Evolutionary conservation across 345 rosid genomes (phyloP).

Genomic region (Lenwebbia sp.): DNA sequence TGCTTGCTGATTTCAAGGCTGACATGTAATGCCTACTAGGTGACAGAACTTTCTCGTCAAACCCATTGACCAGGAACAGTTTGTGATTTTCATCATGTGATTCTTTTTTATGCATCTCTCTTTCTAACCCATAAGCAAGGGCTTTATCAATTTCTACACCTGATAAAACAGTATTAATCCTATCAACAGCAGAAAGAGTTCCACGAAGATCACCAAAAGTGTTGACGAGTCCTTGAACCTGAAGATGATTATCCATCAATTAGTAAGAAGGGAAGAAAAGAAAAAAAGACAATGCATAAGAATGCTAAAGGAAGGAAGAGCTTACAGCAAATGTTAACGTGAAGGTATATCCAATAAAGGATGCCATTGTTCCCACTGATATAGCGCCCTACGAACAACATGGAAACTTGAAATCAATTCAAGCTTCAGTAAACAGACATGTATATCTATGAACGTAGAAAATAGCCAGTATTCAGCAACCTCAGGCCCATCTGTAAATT

Average conservation of each 20-base stretch:
- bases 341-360: slow-evolving; percentile 93
- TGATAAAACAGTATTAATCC: slow-evolving; percentile 75
- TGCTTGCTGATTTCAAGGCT: slow-evolving; percentile 47
- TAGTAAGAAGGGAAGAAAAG: slow-evolving; percentile 6
- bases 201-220: slow-evolving; percentile 96
- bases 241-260: slow-evolving; percentile 1
- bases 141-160: slow-evolving; percentile 76
- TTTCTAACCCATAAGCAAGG: slow-evolving; percentile 85
- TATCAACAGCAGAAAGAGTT: slow-evolving; percentile 74
- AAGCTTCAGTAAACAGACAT: not conserved
- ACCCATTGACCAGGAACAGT: slow-evolving; percentile 44
- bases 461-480: not conserved
- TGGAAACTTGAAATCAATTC: not conserved
- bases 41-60: slow-evolving; percentile 24
- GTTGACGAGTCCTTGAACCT: slow-evolving; percentile 98
- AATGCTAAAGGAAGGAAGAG: slow-evolving; percentile 6
- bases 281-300: not conserved
- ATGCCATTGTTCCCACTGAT: slow-evolving; percentile 84
- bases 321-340: slow-evolving; percentile 91
- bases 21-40: slow-evolving; percentile 57
- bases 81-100: slow-evolving; percentile 38
- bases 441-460: not conserved
- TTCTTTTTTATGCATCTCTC: slow-evolving; percentile 54
- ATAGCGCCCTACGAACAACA: slow-evolving; percentile 65
- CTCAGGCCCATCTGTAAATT: not conserved